Percentiles rank a stretch among this genome's conserved stretches.
phyloP scores from a whole-genome alignment of 2,329 filamentous ascomycete species.

The Neocatenulostroma microsporum region DNA sequence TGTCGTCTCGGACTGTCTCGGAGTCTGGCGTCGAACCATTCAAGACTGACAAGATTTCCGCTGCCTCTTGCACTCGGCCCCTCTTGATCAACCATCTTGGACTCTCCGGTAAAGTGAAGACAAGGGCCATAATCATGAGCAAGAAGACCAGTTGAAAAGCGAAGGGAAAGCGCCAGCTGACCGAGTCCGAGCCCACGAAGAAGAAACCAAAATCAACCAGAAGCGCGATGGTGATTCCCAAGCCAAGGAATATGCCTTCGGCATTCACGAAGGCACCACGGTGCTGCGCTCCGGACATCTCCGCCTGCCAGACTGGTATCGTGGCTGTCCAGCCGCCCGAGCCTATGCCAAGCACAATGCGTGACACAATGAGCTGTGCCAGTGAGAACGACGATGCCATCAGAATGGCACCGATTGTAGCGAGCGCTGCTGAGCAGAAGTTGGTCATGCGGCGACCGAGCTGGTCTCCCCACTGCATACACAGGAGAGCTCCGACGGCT shows the following conservation, averaged over 20 bases:
- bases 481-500: constrained; percentile 34
- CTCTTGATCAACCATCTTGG: constrained; percentile 28
- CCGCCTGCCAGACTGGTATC: constrained; percentile 38
- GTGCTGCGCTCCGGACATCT: constrained; percentile 36
- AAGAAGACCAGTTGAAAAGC: constrained; percentile 22
- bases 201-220: constrained; percentile 25
- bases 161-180: constrained; percentile 24
- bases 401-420: constrained; percentile 40
- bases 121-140: constrained; percentile 16
- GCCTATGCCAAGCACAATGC: constrained; percentile 34
- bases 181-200: constrained; percentile 19
- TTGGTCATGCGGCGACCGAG: constrained; percentile 49
- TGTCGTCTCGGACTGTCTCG: constrained; percentile 16
- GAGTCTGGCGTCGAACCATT: constrained; percentile 20
- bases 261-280: constrained; percentile 40
- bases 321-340: constrained; percentile 35
- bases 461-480: constrained; percentile 47
- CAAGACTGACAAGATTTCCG: constrained; percentile 25
- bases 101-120: constrained; percentile 20
- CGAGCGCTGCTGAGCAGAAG: constrained; percentile 18
- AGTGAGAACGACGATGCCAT: background rate
- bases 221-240: constrained; percentile 37
- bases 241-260: constrained; percentile 36
- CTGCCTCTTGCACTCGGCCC: constrained; percentile 26
- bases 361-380: background rate